Base-by-base conservation (phyloP, 1,284 basidiomycete genomes). In the Sphagnurus paluster region DNA sequence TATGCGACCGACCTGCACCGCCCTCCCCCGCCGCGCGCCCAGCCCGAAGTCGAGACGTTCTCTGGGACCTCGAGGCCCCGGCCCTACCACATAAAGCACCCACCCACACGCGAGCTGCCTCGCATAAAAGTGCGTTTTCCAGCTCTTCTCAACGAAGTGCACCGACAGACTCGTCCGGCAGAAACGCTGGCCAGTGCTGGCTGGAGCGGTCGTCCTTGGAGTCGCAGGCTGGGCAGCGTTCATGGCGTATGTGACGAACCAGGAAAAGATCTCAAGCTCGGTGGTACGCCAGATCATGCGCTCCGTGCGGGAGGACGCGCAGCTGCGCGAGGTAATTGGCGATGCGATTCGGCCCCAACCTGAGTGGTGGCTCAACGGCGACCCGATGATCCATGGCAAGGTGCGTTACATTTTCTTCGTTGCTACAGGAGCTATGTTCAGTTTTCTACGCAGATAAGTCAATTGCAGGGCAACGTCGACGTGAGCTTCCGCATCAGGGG, bases 181-280 rank as follows among this genome's bases (percentile, higher is more conserved):
- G 73, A 67, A 65, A 56, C 62, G 68, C 57, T 88, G 86, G 86
- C 85, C 84, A 0, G 59, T 72, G 19, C 58, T 81, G n/a, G 63
- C 82, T 17, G 75, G 69, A 0, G 66, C 80, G 37, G 68, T 73
- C 10, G 64, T 70, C 0, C 50, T 78, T 13, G 87, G 85, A 13
- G 62, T 85, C 3, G 64, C 77, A 2, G 77, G 75, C 9, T 90
- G 87, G 87, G 77, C 67, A 10, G 72, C 69, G 3, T 90, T 90
- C 63, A 72, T 88, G 53, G 71, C 75, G 21, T 82, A 79, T 54
- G 80, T 80, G 7, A 83, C 82, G 48, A 90, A 90, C 66, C 80
- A 87, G 59, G 88, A 90, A 60, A 83, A 81, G 55, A 71, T 89
- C 19, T 79, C 85, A n/a, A 84, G 80, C 54, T 90, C 87, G 4